phyloP scores from a whole-genome alignment of 140 eudicot genomes.

The Senecio squalidus region DNA sequence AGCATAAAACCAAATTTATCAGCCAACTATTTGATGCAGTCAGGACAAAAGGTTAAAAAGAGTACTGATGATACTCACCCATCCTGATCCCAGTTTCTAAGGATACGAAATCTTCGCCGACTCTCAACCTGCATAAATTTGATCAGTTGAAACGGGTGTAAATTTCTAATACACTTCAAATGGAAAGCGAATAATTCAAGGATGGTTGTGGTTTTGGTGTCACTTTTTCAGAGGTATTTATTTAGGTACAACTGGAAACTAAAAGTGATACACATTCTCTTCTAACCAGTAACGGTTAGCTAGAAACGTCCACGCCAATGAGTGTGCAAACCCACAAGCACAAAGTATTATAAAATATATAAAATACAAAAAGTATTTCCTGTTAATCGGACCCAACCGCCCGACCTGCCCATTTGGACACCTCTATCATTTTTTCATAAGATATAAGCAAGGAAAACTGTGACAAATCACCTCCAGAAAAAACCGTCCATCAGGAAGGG shows the following conservation, averaged over 20 bases:
- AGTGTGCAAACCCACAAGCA: too few relatives aligned
- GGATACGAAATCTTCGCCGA: constrained; percentile 82
- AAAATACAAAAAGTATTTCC: neutral
- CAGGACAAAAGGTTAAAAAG: neutral
- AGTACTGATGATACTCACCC: constrained; percentile 53
- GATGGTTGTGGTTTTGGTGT: neutral
- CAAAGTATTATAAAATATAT: too few relatives aligned
- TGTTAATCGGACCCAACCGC: neutral
- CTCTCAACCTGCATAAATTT: constrained; percentile 68
- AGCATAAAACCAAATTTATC: neutral
- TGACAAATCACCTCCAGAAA: constrained; percentile 65
- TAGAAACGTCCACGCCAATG: too few relatives aligned
- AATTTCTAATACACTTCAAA: neutral
- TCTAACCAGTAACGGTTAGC: too few relatives aligned
- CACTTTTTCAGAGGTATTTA: constrained; percentile 6
- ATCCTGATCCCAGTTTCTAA: constrained; percentile 89
- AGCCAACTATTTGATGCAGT: neutral
- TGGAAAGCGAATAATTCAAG: neutral
- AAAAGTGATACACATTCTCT: neutral
- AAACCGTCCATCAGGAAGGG: constrained; percentile 97
- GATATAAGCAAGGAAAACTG: neutral
- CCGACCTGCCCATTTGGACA: neutral
- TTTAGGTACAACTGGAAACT: neutral
- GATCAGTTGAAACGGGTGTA: neutral
- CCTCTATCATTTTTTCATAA: neutral